Evolutionary conservation across 331 rosid species (phyloP).

Genomic region (Pyrus hybrid): DNA sequence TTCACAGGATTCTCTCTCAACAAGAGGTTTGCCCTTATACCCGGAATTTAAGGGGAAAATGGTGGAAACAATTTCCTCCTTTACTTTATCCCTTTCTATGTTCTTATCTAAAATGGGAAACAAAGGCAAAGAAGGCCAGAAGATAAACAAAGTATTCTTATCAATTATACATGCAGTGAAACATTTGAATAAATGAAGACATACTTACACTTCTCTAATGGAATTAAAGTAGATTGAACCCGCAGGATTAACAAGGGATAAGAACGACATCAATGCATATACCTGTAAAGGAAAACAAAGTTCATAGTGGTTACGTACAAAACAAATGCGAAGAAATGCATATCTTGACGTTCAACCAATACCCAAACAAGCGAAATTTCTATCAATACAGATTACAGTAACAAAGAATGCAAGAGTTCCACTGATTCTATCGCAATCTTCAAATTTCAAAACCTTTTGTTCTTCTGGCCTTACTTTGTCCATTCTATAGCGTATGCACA

Average conservation of each 20-base stretch:
- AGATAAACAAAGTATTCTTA: background rate
- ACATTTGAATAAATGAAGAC: background rate
- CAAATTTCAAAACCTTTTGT: background rate
- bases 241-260: conserved; percentile 69
- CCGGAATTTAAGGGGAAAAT: too few species aligned
- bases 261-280: conserved; percentile 81
- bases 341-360: background rate
- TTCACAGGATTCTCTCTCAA: too few species aligned
- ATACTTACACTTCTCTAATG: conserved; percentile 92
- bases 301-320: background rate
- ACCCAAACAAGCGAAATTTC: background rate
- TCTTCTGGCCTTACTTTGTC: background rate
- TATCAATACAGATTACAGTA: background rate
- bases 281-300: conserved; percentile 43
- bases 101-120: too few species aligned
- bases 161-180: conserved; percentile 7
- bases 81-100: too few species aligned
- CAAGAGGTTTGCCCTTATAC: too few species aligned
- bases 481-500: background rate
- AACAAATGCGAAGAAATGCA: too few species aligned
- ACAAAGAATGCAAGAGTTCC: background rate
- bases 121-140: too few species aligned
- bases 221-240: conserved; percentile 88
- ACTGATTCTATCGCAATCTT: background rate
- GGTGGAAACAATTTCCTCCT: too few species aligned